Evolutionary conservation across 768 basidiomycete genomes (phyloP).

Genomic region (Daedalea quercina): DNA sequence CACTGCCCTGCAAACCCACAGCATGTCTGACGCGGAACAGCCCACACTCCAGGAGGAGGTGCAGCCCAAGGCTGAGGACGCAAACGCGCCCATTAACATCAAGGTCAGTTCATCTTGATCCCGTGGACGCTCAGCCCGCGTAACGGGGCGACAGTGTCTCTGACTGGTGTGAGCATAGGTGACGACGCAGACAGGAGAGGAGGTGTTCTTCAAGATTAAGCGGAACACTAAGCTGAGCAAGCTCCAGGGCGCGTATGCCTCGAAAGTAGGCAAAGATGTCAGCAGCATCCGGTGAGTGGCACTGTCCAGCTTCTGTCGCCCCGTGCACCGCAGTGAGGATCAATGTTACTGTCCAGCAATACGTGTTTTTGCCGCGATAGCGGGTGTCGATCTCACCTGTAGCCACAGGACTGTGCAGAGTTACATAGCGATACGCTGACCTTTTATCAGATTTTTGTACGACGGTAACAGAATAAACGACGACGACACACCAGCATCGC

Average conservation of each 20-base stretch:
- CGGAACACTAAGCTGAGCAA: slow-evolving; percentile 88
- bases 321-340: neutral
- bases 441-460: slow-evolving; percentile 69
- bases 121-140: neutral
- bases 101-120: slow-evolving; percentile 42
- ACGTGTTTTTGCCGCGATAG: neutral
- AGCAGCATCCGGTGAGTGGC: slow-evolving; percentile 71
- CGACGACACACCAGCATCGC: slow-evolving; percentile 76
- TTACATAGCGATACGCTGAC: neutral
- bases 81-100: slow-evolving; percentile 67
- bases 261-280: slow-evolving; percentile 88
- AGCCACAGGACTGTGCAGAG: neutral
- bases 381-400: neutral
- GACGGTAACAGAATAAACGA: slow-evolving; percentile 84
- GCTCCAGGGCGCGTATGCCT: slow-evolving; percentile 87
- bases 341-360: neutral
- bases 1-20: neutral
- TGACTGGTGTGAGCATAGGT: slow-evolving; percentile 40
- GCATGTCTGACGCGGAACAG: slow-evolving; percentile 52
- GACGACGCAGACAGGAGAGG: slow-evolving; percentile 68
- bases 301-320: neutral
- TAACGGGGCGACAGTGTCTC: neutral
- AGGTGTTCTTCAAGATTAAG: slow-evolving; percentile 98
- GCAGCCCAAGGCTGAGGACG: slow-evolving; percentile 45
- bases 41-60: slow-evolving; percentile 31